Evolutionary conservation across 805 yeast genomes (phyloP).

Genomic region (Torulaspora indica): DNA sequence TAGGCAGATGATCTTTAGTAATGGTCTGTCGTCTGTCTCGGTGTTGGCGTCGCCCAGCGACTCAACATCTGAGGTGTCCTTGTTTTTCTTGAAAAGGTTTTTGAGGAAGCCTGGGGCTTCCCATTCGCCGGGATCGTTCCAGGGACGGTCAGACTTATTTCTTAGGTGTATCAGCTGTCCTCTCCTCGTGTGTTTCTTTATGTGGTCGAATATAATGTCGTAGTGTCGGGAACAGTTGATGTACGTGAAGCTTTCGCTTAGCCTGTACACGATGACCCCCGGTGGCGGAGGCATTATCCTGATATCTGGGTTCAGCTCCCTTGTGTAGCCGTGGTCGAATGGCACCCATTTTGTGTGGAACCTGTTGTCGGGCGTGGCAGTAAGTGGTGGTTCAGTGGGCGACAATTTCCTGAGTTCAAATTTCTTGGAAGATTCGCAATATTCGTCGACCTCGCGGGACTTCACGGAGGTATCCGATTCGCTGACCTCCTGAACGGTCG

Average conservation of each 20-base stretch:
- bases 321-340: slow-evolving; percentile 37
- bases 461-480: slow-evolving; percentile 5
- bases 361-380: slow-evolving; percentile 26
- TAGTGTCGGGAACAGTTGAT: slow-evolving; percentile 72
- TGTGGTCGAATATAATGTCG: slow-evolving; percentile 64
- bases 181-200: slow-evolving; percentile 55
- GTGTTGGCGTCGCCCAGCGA: slow-evolving; percentile 3
- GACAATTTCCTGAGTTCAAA: slow-evolving; percentile 10
- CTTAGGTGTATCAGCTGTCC: slow-evolving; percentile 43
- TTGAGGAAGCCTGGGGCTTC: slow-evolving; percentile 38
- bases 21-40: slow-evolving; percentile 53
- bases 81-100: slow-evolving; percentile 21
- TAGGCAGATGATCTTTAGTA: slow-evolving; percentile 64
- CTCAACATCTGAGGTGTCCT: slow-evolving; percentile 25
- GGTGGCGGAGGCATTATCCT: slow-evolving; percentile 76
- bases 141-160: slow-evolving; percentile 57
- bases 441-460: background rate
- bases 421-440: slow-evolving; percentile 6
- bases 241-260: slow-evolving; percentile 75
- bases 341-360: slow-evolving; percentile 72
- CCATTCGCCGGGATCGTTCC: slow-evolving; percentile 79
- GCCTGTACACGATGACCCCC: slow-evolving; percentile 81
- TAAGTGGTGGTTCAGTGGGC: background rate
- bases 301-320: slow-evolving; percentile 51
- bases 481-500: slow-evolving; percentile 39